Evolutionary conservation across 306 rosid species (phyloP).

Genomic region (Malus asiatica): DNA sequence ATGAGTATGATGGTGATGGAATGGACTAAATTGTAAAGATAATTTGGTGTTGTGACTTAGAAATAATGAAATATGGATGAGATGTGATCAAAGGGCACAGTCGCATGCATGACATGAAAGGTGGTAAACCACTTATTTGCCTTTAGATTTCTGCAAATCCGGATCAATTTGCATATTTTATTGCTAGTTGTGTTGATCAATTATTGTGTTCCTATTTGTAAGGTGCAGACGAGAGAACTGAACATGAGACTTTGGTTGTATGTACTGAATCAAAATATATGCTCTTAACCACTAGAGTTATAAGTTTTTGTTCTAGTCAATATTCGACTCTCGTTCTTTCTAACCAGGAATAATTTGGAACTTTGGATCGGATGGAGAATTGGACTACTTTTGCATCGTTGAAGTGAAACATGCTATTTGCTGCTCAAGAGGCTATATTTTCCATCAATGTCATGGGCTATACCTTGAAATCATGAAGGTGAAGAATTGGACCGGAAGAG

Average conservation of each 20-base stretch:
- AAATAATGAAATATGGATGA: not conserved
- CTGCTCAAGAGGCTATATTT: not conserved
- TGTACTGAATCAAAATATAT: not conserved
- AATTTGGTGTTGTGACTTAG: not conserved
- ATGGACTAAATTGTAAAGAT: not conserved
- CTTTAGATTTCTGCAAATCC: not conserved
- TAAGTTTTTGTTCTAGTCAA: not conserved
- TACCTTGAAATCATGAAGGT: not conserved
- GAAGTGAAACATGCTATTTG: not conserved
- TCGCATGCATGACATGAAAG: not conserved
- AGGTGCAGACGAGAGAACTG: not conserved
- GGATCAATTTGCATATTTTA: not conserved
- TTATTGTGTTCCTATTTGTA: no score
- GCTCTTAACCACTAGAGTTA: not conserved
- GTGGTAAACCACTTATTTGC: not conserved
- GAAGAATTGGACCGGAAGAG: not conserved
- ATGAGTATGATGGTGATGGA: not conserved
- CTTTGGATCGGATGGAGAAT: not conserved
- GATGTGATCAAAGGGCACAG: not conserved
- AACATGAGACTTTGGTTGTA: no score
- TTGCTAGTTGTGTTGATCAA: not conserved
- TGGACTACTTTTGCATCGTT: not conserved
- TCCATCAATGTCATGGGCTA: not conserved
- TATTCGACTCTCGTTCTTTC: not conserved
- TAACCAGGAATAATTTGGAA: not conserved